These are phyloP conservation scores for Fraxinus velutina DNA, from an alignment of 305 asterid species.

Conservation along the genomic window DNA sequence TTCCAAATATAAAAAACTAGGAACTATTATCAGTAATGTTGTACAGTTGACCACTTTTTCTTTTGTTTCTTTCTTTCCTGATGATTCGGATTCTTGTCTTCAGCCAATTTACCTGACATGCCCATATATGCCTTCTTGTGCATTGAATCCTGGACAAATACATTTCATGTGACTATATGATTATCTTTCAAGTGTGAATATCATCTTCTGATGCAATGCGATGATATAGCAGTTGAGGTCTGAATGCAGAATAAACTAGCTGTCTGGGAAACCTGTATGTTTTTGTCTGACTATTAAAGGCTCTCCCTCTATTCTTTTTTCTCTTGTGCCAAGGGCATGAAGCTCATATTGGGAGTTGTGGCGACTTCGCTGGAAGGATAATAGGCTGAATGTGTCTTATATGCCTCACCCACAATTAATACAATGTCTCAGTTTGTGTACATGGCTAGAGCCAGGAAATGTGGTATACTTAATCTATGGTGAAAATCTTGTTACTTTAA, in stretches of 20 bases:
- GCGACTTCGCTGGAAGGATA: neutral
- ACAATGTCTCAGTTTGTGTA: neutral
- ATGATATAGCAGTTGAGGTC: neutral
- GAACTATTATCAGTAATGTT: neutral
- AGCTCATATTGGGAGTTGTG: neutral
- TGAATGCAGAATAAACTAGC: neutral
- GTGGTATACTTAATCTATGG: neutral
- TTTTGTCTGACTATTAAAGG: neutral
- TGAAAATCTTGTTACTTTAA: neutral
- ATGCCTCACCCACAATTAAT: neutral
- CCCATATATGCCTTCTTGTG: neutral
- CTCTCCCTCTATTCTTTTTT: neutral
- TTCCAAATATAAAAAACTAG: neutral
- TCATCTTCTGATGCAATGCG: neutral
- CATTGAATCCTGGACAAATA: neutral
- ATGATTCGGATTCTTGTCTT: neutral
- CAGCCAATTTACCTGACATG: neutral
- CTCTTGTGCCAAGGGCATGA: neutral
- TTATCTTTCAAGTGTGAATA: neutral
- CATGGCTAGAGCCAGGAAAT: neutral
- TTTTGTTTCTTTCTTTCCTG: neutral
- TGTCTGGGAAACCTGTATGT: neutral
- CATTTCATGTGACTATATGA: neutral
- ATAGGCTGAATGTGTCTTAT: neutral
- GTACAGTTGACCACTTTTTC: neutral